phyloP scores from a whole-genome alignment of 352 stramenopile genomes.

The Hyphochytrium catenoides region DNA sequence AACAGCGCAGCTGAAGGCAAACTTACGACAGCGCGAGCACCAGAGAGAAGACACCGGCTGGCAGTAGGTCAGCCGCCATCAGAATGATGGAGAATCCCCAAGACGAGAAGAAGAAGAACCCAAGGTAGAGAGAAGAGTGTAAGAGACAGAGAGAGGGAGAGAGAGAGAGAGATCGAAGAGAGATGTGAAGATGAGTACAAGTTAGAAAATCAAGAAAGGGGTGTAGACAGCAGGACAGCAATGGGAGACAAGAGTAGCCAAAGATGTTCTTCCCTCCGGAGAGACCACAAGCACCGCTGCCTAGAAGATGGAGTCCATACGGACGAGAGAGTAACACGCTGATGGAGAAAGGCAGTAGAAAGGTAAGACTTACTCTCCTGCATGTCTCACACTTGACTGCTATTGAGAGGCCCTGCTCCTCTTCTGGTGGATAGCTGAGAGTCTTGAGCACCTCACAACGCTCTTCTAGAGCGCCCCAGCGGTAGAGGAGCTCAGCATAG shows the following conservation, averaged over 20 bases:
- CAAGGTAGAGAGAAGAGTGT: background rate
- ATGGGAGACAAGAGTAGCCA: no score
- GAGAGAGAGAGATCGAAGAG: no score
- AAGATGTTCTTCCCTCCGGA: no score
- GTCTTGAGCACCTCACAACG: constrained; percentile 44
- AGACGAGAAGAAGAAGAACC: background rate
- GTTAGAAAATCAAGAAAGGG: no score
- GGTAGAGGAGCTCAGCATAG: constrained; percentile 51
- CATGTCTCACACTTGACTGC: constrained; percentile 35
- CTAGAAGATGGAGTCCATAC: no score
- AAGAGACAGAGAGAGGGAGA: no score
- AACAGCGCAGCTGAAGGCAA: constrained; percentile 43
- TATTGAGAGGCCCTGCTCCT: constrained; percentile 25
- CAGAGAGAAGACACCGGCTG: constrained; percentile 9
- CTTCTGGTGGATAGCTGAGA: constrained; percentile 11
- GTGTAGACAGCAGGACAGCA: no score
- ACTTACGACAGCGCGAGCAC: constrained; percentile 33
- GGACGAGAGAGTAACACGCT: no score
- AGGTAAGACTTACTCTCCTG: constrained; percentile 24
- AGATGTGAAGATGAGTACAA: no score
- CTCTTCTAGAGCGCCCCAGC: constrained; percentile 38
- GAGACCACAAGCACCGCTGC: no score
- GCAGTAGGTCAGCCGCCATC: background rate
- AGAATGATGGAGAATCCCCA: background rate
- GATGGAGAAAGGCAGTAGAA: no score